These are phyloP conservation scores for Aspergillus candidus DNA, from an alignment of 2,329 filamentous ascomycete species.

Conservation along the genomic window DNA sequence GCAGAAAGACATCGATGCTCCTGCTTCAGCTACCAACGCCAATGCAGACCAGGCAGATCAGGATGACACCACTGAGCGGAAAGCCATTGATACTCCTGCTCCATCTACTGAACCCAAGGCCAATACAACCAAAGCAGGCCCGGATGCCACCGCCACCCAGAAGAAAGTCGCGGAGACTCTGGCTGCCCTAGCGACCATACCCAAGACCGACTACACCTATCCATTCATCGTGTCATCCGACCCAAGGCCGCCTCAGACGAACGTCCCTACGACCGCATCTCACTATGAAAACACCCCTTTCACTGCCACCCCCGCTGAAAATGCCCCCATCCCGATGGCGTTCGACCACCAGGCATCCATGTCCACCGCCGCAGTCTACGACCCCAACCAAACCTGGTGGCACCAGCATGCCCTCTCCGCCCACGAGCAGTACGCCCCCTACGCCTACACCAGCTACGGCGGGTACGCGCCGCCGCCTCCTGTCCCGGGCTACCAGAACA, in stretches of 20 bases:
- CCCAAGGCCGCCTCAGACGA: background rate
- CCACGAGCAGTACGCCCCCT: constrained; percentile 3
- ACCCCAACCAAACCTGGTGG: background rate
- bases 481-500: constrained; percentile 18
- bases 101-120: background rate
- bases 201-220: background rate
- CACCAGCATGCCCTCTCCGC: background rate
- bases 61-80: no score
- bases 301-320: no score
- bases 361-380: background rate
- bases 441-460: constrained; percentile 15
- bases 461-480: constrained; percentile 22
- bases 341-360: background rate
- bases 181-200: background rate
- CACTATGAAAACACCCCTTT: no score
- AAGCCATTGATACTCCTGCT: background rate
- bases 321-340: background rate
- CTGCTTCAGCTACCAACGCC: background rate
- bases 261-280: no score
- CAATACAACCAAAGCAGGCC: background rate
- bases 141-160: no score
- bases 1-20: no score
- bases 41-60: background rate
- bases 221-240: constrained; percentile 13
- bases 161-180: background rate